Base-by-base conservation (phyloP, 2,329 filamentous ascomycete genomes). In the Periconia sp. region DNA sequence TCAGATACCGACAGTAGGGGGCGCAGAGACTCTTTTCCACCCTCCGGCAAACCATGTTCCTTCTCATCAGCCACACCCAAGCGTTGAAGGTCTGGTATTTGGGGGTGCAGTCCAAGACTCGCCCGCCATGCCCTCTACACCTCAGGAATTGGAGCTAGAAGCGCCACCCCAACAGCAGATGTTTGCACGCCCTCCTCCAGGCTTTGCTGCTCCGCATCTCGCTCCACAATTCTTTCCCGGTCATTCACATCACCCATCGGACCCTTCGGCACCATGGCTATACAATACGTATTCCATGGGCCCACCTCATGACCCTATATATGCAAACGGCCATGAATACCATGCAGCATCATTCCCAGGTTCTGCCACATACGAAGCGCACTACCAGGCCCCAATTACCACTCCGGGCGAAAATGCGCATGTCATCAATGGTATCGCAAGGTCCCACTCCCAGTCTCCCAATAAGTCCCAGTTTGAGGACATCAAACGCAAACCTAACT, bases 51-150 rank as follows among this genome's bases (percentile, higher is more conserved):
- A 33, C 25, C 38, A 53, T n/a, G 23, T 45, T 11, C 40, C 38
- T 15, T 40, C 47, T 30, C 61, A 68, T 40, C 56, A 51, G 8
- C 46, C 55, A 18, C 55, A 53, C 28, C 56, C 62, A 9, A 65
- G 57, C 37, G 52, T 57, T 1, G 66, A 66, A 25, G 59, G 62
- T 29, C 66, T 74, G 29, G 63, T 72, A 16, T 76, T 74, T 50
- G 68, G 69, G 28, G 67, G 66, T 17, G 58, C 63, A 13, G 59
- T 56, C 6, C 57, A 62, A 19, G 68, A 70, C 17, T 72, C 71
- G 15, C 60, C 65, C 5, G 60, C 56, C 11, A 59, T 67, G 15
- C 73, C 73, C 2, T 70, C 69, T 5, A 69, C 68, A 4, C 66
- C 63, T 19, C 57, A 59, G n/a, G 57, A 63, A 23, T 28, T 56